These are phyloP conservation scores for Orbilia ellipsospora DNA, from an alignment of 2,329 filamentous ascomycete genomes.

Conservation along the genomic window DNA sequence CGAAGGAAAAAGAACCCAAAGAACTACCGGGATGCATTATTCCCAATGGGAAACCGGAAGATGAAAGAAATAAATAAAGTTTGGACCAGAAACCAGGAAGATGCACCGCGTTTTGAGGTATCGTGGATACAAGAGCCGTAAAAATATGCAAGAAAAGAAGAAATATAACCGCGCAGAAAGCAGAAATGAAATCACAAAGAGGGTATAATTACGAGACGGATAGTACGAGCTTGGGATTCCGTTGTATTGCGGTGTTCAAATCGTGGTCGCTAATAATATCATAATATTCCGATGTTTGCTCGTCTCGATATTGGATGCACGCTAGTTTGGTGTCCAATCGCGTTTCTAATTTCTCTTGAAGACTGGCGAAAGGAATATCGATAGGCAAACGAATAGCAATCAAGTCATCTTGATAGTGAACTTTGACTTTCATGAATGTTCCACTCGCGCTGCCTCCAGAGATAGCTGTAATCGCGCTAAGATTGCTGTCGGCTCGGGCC, in stretches of 20 bases:
- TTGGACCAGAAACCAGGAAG: conserved; percentile 42
- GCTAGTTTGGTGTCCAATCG: conserved; percentile 77
- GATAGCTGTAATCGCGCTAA: conserved; percentile 63
- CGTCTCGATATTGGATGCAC: conserved; percentile 87
- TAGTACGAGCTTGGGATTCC: conserved; percentile 88
- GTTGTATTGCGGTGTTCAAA: conserved; percentile 79
- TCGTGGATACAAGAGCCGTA: conserved; percentile 26
- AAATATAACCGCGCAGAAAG: neutral
- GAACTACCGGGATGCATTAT: conserved; percentile 6
- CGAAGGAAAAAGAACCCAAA: conserved; percentile 12
- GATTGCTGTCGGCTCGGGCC: conserved; percentile 68
- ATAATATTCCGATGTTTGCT: conserved; percentile 78
- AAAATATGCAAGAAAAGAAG: conserved; percentile 27
- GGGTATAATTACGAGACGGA: conserved; percentile 66
- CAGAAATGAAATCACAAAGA: conserved; percentile 6
- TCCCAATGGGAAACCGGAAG: conserved; percentile 8
- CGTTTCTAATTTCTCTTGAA: conserved; percentile 86
- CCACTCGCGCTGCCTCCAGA: conserved; percentile 63
- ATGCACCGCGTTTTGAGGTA: conserved; percentile 45
- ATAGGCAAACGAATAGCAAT: conserved; percentile 89
- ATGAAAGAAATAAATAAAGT: conserved; percentile 23
- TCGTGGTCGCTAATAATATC: conserved; percentile 82
- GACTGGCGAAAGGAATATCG: conserved; percentile 79
- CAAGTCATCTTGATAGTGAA: conserved; percentile 90
- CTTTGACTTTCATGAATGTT: conserved; percentile 85